Percentiles rank a stretch among this genome's conserved stretches.
Evolutionary conservation across 1,139 yeast genomes (phyloP).

Genomic region (Blastobotrys proliferans): DNA sequence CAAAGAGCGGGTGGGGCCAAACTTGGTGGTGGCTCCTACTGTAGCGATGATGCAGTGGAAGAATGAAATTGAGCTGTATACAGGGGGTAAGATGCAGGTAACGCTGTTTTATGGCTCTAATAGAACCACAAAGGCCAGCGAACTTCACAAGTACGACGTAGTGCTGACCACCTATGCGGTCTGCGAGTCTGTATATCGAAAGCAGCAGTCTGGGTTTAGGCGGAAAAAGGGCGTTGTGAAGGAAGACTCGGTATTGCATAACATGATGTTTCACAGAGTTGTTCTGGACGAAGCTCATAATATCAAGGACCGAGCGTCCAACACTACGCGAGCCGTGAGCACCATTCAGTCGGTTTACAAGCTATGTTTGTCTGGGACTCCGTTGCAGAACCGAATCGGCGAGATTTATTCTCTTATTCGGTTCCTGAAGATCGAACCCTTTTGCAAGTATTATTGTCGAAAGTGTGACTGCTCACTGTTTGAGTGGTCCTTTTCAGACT

Average conservation of each 20-base stretch:
- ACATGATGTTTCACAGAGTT: constrained; percentile 78
- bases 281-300: constrained; percentile 96
- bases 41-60: constrained; percentile 99
- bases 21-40: constrained; percentile 91
- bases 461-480: constrained; percentile 78
- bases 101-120: constrained; percentile 82
- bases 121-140: constrained; percentile 53
- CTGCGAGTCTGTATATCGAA: constrained; percentile 79
- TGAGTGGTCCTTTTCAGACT: constrained; percentile 80
- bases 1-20: constrained; percentile 51
- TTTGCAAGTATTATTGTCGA: constrained; percentile 84
- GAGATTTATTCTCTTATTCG: constrained; percentile 89
- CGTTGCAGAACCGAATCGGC: constrained; percentile 92
- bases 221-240: constrained; percentile 66
- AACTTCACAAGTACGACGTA: constrained; percentile 66
- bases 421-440: constrained; percentile 78
- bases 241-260: constrained; percentile 72
- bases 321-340: constrained; percentile 90
- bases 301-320: constrained; percentile 89
- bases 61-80: constrained; percentile 81
- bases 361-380: constrained; percentile 95
- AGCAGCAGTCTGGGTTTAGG: constrained; percentile 77
- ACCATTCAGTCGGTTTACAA: constrained; percentile 63
- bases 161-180: constrained; percentile 89
- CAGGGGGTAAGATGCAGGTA: constrained; percentile 63